Evolutionary conservation across 2,329 filamentous ascomycete species (phyloP), one percentile per base, ranked within the genome.

Genomic region (Aspergillus quadrilineatus): DNA sequence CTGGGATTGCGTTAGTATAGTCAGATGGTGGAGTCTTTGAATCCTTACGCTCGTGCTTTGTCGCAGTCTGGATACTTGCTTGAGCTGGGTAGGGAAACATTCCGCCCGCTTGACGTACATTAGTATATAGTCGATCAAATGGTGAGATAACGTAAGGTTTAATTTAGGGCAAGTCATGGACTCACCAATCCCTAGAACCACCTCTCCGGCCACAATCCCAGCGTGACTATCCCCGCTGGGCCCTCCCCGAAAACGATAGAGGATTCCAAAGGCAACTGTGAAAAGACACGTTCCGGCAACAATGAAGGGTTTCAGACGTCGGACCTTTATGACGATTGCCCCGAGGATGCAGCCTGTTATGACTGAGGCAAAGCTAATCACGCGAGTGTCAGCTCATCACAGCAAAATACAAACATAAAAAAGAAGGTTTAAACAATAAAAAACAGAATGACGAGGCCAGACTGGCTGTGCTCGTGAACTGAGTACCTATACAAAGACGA

Each of bases 221-320:
- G 79, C 77, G 55, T 82, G 75, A 58, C 73, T 77, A 8, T 75
- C 68, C 0, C 63, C 36, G 1, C 69, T 73, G 0, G 75, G 65
- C 5, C 80, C 78, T 36, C 85, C 85, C n/a, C 85, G 83, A 75
- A 78, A 88, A 62, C 79, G 77, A 65, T 88, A 87, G 15, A 88
- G 75, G 1, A 88, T 77, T 8, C 85, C 85, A 60, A 87, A 88
- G 0, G 85, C 84, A n/a, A 85, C 82, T 64, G 85, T 76, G 74
- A 85, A 88, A 2, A 88, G 75, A 7, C 75, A 70, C 1, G 84
- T 86, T 34, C 85, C 86, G 29, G 73, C 72, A 39, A 88, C 70
- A 65, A 88, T 86, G 68, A 88, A 85, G n/a, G 77, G 68, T 66
- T 88, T 88, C 65, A 87, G 79, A 26, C 81, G 82, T 52, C 83